phyloP scores from a whole-genome alignment of 2,329 filamentous ascomycete genomes.

The Teratosphaeria destructans region DNA sequence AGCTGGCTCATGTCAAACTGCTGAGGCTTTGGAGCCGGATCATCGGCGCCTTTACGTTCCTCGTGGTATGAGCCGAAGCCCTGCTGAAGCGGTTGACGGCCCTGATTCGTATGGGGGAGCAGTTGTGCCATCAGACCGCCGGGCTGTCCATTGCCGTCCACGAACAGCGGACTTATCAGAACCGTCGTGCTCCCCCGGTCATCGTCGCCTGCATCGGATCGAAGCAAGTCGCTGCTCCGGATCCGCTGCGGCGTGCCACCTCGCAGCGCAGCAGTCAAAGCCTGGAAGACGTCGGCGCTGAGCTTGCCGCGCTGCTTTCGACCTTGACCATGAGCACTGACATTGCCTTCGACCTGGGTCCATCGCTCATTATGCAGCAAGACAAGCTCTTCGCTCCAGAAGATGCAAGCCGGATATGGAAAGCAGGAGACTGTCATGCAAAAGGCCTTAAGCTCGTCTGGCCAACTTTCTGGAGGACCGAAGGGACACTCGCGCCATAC shows the following conservation, averaged over 20 bases:
- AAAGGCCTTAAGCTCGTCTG: slow-evolving; percentile 18
- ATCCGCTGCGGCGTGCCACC: slow-evolving; percentile 15
- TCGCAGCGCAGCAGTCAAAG: slow-evolving; percentile 24
- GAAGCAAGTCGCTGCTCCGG: slow-evolving; percentile 10
- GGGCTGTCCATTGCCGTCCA: background rate
- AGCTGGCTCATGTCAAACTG: background rate
- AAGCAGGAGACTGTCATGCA: slow-evolving; percentile 28
- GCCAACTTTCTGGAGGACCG: slow-evolving; percentile 27
- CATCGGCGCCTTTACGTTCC: background rate
- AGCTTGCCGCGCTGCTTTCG: slow-evolving; percentile 24
- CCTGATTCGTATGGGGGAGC: background rate
- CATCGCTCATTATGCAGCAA: slow-evolving; percentile 34
- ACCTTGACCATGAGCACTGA: slow-evolving; percentile 24
- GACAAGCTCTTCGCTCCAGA: slow-evolving; percentile 30
- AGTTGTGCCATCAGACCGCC: slow-evolving; percentile 8
- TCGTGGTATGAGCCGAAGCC: background rate
- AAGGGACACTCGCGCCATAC: slow-evolving; percentile 16
- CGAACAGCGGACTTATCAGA: slow-evolving; percentile 17
- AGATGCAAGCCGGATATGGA: slow-evolving; percentile 32
- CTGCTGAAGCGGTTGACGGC: background rate
- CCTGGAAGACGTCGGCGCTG: slow-evolving; percentile 24
- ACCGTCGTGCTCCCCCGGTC: slow-evolving; percentile 8
- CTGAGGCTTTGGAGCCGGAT: background rate
- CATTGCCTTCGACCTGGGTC: slow-evolving; percentile 24
- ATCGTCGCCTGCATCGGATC: background rate